Base-by-base conservation (phyloP, 306 rosid genomes). In the Gastrolobium villosum region DNA sequence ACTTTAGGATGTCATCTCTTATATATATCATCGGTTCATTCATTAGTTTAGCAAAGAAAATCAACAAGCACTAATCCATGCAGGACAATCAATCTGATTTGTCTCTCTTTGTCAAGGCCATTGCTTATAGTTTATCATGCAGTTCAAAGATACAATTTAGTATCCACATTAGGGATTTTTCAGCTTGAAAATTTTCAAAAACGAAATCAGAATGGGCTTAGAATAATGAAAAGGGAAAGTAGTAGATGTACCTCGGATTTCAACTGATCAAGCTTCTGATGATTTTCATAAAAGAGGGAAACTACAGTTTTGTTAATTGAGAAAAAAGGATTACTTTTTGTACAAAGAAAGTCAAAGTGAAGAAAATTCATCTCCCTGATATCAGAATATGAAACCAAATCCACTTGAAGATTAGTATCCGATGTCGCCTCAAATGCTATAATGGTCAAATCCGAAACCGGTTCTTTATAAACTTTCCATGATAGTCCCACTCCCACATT, bases 311-410 rank as follows among this genome's bases (percentile, higher is more conserved):
- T 20, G 75, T 91, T 86, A 35, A 93, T 37, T 65, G 52, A 66
- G 79, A 90, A 86, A 43, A 0, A 0, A 10, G 76, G 53, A 63
- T 1, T 62, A 4, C 0, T 52, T 60, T 80, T 79, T 34, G 78
- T 28, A 66, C 85, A 49, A 2, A 93, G 80, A 55, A 88, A 89
- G 26, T 83, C 86, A 60, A 93, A 89, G 56, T 56, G 69, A 66
- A 7, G 10, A 34, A 83, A 86, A 11, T 35, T 9, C 0, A 26
- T 37, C 4, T 73, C 62, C 62, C 13, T 74, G 8, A 80, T 84
- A 15, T n/a, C 1, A 6, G 65, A 14, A 14, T 87, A 80, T 5
- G 84, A 55, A 73, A 84, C 73, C 77, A 76, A 75, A 10, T 3
- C 32, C 20, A 3, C 11, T 40, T 56, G 35, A 54, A 55, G 72